Evolutionary conservation across 2,329 filamentous ascomycete species (phyloP), one percentile per base, ranked within the genome.

Genomic region (Neonectria ditissima): DNA sequence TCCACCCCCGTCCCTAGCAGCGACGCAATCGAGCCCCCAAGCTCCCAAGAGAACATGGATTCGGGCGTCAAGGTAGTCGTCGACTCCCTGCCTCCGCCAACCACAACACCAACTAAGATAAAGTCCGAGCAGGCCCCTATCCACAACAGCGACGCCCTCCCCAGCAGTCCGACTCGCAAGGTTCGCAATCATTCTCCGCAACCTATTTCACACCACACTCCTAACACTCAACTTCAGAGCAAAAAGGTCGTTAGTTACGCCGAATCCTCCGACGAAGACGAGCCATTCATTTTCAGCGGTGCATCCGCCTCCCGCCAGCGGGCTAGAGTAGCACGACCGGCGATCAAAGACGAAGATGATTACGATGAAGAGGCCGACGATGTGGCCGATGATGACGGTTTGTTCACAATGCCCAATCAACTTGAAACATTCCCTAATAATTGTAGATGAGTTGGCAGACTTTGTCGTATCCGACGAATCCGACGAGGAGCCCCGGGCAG

Each of bases 391-490:
- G 84, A 87, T 47, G 86, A 89, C 74, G 87, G 86, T 89, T 78
- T 43, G 66, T 51, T 26, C 2, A 10, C 5, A 11, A n/a, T 22
- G 18, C 22, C 9, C 14, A 28, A 1, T 2, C 1, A 5, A 14
- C 22, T 4, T 1, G 16, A 7, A 13, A 22, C 16, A 22, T 32
- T 18, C 11, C 11, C 67, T 70, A 41, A 72, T 55, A n/a, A 16
- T 9, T 10, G 2, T 52, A 87, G 82, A 85, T 80, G 92, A 96
- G 57, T 88, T 97, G 81, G 93, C 91, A 65, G 92, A 97, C 76
- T 98, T 98, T 73, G 84, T 98, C 24, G 94, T 91, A 5, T 89
- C 91, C 0, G 94, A 97, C 72, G 93, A 97, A 44, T 95, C 93
- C 0, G 94, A 97, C 51, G 91, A 89, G 18, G 77, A 76, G 65